phyloP scores from a whole-genome alignment of 495 filamentous ascomycete genomes.

The Pyrenula massariospora region DNA sequence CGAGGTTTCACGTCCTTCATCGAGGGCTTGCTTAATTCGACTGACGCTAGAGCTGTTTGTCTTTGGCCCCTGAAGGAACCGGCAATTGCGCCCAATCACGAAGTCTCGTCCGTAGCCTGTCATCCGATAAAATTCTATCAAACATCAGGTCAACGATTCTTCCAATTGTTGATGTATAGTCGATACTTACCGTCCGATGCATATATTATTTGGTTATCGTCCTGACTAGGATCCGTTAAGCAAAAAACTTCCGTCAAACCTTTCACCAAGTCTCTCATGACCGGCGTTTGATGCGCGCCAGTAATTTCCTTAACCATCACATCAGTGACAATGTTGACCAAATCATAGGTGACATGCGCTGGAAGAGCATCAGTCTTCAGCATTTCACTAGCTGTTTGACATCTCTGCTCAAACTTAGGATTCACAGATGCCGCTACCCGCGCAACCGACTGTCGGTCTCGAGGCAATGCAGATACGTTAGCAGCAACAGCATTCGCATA shows the following conservation, averaged over 20 bases:
- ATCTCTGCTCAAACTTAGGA: slow-evolving; percentile 43
- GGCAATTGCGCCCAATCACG: slow-evolving; percentile 48
- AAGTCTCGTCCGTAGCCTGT: slow-evolving; percentile 50
- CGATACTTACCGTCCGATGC: slow-evolving; percentile 54
- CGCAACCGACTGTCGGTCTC: slow-evolving; percentile 29
- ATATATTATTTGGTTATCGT: slow-evolving; percentile 69
- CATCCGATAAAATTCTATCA: slow-evolving; percentile 44
- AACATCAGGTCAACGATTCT: neutral
- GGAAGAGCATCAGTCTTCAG: slow-evolving; percentile 57
- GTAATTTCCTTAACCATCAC: slow-evolving; percentile 46
- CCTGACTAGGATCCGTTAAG: slow-evolving; percentile 59
- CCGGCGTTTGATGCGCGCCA: slow-evolving; percentile 33
- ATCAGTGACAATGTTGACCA: slow-evolving; percentile 42
- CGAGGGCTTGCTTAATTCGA: slow-evolving; percentile 44
- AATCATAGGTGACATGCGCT: slow-evolving; percentile 54
- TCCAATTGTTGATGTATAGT: neutral
- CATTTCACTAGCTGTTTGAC: slow-evolving; percentile 41
- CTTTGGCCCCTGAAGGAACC: slow-evolving; percentile 50
- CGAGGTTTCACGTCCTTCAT: slow-evolving; percentile 46
- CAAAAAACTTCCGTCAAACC: slow-evolving; percentile 69
- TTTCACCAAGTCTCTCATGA: slow-evolving; percentile 49
- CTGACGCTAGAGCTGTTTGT: slow-evolving; percentile 37
- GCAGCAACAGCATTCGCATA: slow-evolving; percentile 55
- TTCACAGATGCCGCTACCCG: slow-evolving; percentile 34
- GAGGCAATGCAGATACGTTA: slow-evolving; percentile 33